A percentile compares a stretch with the other conserved stretches of the same genome.
phyloP scores from a whole-genome alignment of 164 flowering plant species.

The Magnolia officinalis region DNA sequence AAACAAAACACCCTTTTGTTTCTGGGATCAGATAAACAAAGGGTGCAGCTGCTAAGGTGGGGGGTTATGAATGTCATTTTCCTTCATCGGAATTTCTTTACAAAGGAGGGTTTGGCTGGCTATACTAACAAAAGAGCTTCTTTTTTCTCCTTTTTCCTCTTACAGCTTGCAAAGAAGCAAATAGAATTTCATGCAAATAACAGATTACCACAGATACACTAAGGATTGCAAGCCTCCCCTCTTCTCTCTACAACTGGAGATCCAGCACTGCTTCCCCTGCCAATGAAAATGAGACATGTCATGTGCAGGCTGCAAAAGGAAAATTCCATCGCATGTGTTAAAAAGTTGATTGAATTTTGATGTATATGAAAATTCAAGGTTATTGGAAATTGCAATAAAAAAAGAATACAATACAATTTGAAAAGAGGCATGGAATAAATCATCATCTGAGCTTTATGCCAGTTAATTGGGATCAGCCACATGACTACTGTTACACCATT shows the following conservation, averaged over 20 bases:
- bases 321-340: not conserved
- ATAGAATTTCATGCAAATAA: not conserved
- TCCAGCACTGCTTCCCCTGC: constrained; percentile 47
- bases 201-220: too few relatives aligned
- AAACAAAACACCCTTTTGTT: not conserved
- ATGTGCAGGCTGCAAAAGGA: not conserved
- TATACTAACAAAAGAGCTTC: not conserved
- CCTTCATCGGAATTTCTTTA: not conserved
- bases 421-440: too few relatives aligned
- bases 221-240: not conserved
- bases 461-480: too few relatives aligned
- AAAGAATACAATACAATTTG: too few relatives aligned
- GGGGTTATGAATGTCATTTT: not conserved
- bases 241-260: constrained; percentile 16
- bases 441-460: too few relatives aligned
- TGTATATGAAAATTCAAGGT: too few relatives aligned
- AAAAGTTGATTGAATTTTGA: too few relatives aligned
- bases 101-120: not conserved
- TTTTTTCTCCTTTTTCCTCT: constrained; percentile 3
- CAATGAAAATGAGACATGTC: not conserved
- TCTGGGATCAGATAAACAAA: not conserved
- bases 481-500: too few relatives aligned
- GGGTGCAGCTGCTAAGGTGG: not conserved
- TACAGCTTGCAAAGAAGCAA: constrained; percentile 3
- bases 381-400: too few relatives aligned